phyloP scores from a whole-genome alignment of 805 yeast genomes.

The Pichia deserticola region DNA sequence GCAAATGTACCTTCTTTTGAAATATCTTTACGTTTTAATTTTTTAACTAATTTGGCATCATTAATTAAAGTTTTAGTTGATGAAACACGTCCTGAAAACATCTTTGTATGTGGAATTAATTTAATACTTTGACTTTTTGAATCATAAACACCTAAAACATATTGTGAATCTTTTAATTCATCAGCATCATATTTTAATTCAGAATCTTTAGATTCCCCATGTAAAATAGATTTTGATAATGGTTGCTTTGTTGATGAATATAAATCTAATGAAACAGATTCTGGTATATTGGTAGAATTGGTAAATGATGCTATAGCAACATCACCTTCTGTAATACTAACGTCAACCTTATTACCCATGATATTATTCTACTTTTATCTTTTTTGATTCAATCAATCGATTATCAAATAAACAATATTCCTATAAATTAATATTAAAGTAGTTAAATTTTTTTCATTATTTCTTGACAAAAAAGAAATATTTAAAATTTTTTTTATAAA shows the following conservation, averaged over 20 bases:
- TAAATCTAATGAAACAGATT: slow-evolving; percentile 52
- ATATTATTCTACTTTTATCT: no score
- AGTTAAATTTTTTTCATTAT: no score
- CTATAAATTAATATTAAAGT: no score
- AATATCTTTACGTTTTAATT: slow-evolving; percentile 7
- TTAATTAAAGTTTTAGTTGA: slow-evolving; percentile 23
- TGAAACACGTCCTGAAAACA: slow-evolving; percentile 25
- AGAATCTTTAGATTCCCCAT: slow-evolving; percentile 59
- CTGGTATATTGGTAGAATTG: slow-evolving; percentile 64
- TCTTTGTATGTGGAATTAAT: slow-evolving; percentile 31
- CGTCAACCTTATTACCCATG: slow-evolving; percentile 2
- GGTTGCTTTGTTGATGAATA: slow-evolving; percentile 39
- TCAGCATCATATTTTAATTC: slow-evolving; percentile 67
- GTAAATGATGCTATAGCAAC: slow-evolving; percentile 58
- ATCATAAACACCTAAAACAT: slow-evolving; percentile 74
- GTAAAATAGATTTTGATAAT: slow-evolving; percentile 34
- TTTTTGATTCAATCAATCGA: no score
- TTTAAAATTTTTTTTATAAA: no score
- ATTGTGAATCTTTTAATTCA: slow-evolving; percentile 37
- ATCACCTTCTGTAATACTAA: slow-evolving; percentile 4
- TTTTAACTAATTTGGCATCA: slow-evolving; percentile 10
- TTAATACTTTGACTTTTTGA: slow-evolving; percentile 53
- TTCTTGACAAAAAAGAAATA: no score
- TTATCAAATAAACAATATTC: no score
- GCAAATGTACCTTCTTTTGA: slow-evolving; percentile 7